These are phyloP conservation scores for Leccinum subrobustum DNA, from an alignment of 1,284 basidiomycete species.

Conservation along the genomic window DNA sequence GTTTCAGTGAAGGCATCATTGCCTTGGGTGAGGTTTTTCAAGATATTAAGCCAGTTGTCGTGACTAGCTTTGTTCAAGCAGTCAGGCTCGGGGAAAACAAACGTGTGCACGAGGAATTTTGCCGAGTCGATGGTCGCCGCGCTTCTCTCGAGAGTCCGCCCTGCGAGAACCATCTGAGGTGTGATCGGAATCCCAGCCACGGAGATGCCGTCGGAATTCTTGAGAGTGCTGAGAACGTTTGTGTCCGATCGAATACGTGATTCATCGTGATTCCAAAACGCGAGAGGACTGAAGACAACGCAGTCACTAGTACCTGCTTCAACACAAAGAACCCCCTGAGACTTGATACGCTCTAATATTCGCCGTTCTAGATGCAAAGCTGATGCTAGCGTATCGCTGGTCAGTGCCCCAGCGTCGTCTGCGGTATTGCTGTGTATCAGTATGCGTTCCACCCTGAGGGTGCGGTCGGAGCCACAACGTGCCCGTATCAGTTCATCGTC, in stretches of 20 bases:
- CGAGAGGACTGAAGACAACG: conserved; percentile 68
- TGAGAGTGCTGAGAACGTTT: conserved; percentile 59
- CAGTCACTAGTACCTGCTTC: conserved; percentile 46
- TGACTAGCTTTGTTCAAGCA: conserved; percentile 65
- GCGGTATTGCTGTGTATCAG: conserved; percentile 58
- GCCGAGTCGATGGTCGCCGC: conserved; percentile 57
- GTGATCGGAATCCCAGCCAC: conserved; percentile 60
- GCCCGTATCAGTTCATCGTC: conserved; percentile 73
- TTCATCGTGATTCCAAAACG: conserved; percentile 71
- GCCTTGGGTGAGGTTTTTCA: conserved; percentile 47
- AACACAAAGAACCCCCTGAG: conserved; percentile 50
- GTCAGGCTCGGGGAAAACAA: conserved; percentile 72
- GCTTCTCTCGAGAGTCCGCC: conserved; percentile 54
- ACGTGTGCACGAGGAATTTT: conserved; percentile 71
- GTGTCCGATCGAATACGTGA: conserved; percentile 49
- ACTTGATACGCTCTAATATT: conserved; percentile 47
- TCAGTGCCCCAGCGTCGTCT: conserved; percentile 57
- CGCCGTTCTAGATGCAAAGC: conserved; percentile 62
- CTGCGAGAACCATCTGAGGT: conserved; percentile 75
- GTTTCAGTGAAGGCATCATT: conserved; percentile 45
- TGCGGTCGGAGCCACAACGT: conserved; percentile 67
- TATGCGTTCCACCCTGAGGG: conserved; percentile 78
- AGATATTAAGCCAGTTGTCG: conserved; percentile 56
- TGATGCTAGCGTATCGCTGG: conserved; percentile 56
- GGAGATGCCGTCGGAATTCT: conserved; percentile 49